Conservation (phyloP, 345 rosid genomes). For the Populus ilicifolia region DNA sequence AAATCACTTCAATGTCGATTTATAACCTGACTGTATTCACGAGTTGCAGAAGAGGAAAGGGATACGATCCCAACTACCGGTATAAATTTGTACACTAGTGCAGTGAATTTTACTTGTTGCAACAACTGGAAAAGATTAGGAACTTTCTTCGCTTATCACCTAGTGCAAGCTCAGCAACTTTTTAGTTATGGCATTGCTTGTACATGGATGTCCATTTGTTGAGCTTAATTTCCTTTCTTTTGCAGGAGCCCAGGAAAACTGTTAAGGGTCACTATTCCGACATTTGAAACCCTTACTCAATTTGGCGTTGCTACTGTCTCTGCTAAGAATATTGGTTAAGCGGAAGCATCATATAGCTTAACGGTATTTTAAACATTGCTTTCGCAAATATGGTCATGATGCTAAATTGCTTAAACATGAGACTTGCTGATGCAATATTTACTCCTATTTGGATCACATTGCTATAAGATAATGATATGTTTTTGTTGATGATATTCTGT, state of each 20-base stretch:
- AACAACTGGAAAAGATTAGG: background rate
- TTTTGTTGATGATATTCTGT: background rate
- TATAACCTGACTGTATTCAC: background rate
- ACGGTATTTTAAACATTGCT: conserved; percentile 41
- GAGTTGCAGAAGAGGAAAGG: background rate
- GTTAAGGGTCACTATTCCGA: conserved; percentile 58
- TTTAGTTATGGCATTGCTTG: background rate
- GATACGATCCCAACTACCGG: too few species aligned
- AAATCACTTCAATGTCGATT: background rate
- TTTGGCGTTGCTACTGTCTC: conserved; percentile 78
- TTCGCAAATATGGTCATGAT: background rate
- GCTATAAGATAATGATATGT: background rate
- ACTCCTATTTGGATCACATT: background rate
- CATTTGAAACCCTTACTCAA: conserved; percentile 84
- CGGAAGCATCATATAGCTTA: conserved; percentile 92
- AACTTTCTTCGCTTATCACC: background rate
- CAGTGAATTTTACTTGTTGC: background rate
- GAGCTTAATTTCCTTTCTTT: conserved; percentile 6
- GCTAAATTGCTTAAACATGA: background rate
- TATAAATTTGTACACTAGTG: background rate
- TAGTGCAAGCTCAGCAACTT: background rate
- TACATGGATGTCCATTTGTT: background rate
- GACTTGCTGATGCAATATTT: background rate
- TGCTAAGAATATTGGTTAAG: conserved; percentile 66
- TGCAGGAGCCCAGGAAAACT: conserved; percentile 92